phyloP scores from a whole-genome alignment of 2,329 filamentous ascomycete genomes.

The Emmonsiellopsis sp. region DNA sequence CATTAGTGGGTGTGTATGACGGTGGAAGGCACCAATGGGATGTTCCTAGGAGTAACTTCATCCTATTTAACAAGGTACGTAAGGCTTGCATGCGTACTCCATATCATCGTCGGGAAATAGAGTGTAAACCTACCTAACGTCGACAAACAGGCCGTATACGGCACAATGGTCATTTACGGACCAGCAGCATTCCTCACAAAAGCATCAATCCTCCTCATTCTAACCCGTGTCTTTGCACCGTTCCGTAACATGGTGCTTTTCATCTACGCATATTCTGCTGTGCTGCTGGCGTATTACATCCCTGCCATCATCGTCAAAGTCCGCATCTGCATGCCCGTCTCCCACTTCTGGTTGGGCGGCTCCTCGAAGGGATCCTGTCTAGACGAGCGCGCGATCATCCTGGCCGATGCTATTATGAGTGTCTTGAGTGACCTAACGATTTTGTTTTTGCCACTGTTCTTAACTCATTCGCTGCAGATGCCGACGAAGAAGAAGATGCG shows the following conservation, averaged over 20 bases:
- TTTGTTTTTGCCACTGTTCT: conserved; percentile 41
- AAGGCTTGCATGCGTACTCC: neutral
- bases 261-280: conserved; percentile 29
- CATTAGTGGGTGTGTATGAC: conserved; percentile 23
- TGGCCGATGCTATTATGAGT: conserved; percentile 48
- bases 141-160: conserved; percentile 28
- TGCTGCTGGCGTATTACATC: conserved; percentile 33
- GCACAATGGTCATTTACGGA: conserved; percentile 37
- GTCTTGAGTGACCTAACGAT: conserved; percentile 49
- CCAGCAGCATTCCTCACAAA: conserved; percentile 38
- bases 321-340: conserved; percentile 33
- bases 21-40: conserved; percentile 29
- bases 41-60: conserved; percentile 19
- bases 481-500: conserved; percentile 37
- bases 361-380: conserved; percentile 16
- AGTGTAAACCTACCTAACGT: neutral
- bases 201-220: conserved; percentile 35
- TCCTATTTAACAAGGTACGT: conserved; percentile 28
- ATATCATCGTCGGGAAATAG: neutral
- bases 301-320: conserved; percentile 35
- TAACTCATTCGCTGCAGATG: conserved; percentile 36
- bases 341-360: conserved; percentile 30
- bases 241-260: conserved; percentile 31
- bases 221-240: conserved; percentile 33
- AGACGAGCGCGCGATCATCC: conserved; percentile 32